Evolutionary conservation across 352 stramenopile species (phyloP).

Genomic region (Salisapilia sapeloensis): DNA sequence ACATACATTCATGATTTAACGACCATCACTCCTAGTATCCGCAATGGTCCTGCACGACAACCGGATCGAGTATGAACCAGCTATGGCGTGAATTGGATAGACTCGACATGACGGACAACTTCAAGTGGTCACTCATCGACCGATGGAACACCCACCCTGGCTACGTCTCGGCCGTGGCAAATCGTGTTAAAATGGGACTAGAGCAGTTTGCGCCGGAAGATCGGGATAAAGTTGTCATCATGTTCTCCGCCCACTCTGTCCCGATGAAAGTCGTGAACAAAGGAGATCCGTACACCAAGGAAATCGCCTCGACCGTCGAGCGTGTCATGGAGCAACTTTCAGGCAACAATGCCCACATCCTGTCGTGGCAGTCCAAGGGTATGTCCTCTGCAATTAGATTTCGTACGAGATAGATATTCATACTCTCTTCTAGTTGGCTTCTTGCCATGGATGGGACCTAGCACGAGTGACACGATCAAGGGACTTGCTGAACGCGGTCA

Average conservation of each 20-base stretch:
- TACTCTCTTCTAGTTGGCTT: too few species aligned
- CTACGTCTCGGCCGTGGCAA: constrained; percentile 88
- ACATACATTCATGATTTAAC: neutral
- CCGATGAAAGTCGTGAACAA: constrained; percentile 84
- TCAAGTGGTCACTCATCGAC: constrained; percentile 76
- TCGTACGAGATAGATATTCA: too few species aligned
- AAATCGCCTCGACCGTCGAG: constrained; percentile 60
- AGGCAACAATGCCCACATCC: constrained; percentile 62
- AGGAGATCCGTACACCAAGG: constrained; percentile 76
- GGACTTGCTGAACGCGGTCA: constrained; percentile 85
- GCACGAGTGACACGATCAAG: constrained; percentile 92
- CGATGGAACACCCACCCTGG: constrained; percentile 92
- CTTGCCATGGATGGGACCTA: constrained; percentile 95
- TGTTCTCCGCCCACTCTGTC: constrained; percentile 84
- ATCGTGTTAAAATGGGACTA: constrained; percentile 86
- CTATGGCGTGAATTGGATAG: constrained; percentile 70
- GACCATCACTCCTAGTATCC: constrained; percentile 61
- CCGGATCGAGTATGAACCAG: constrained; percentile 89
- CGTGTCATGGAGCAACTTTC: constrained; percentile 55
- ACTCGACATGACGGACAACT: constrained; percentile 77
- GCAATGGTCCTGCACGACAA: constrained; percentile 97
- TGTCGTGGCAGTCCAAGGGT: constrained; percentile 93
- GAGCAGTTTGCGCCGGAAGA: constrained; percentile 82
- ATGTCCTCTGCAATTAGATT: constrained; percentile 1
- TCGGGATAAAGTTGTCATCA: constrained; percentile 79